Conservation (phyloP, 1,284 basidiomycete species). For the Phellinidium pouzarii region DNA sequence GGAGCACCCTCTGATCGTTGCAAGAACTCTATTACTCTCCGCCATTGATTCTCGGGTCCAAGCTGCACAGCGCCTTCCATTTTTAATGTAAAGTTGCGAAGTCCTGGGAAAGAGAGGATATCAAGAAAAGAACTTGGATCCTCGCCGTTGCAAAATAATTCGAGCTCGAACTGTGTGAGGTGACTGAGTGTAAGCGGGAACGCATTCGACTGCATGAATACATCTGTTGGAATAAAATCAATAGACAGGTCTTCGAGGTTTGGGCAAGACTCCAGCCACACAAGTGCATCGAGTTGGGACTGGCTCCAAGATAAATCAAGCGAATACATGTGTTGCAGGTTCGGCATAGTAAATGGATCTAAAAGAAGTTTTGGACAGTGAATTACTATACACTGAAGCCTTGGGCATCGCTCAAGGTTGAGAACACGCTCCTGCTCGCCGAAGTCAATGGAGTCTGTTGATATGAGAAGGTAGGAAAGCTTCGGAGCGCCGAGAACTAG, state of each 20-base stretch:
- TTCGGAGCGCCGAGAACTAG: not conserved
- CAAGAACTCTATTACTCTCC: not conserved
- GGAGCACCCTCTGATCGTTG: not conserved
- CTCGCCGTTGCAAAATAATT: not conserved
- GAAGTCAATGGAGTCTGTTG: not conserved
- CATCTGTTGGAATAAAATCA: not conserved
- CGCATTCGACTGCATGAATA: not conserved
- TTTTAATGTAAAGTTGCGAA: not conserved
- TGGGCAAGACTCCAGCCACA: slow-evolving; percentile 5
- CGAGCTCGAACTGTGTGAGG: not conserved
- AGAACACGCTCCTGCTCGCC: not conserved
- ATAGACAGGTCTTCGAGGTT: slow-evolving; percentile 3
- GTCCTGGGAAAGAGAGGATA: not conserved
- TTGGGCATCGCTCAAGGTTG: not conserved
- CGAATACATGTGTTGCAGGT: not conserved
- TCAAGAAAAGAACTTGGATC: slow-evolving; percentile 3
- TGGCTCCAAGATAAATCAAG: not conserved
- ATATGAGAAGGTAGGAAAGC: slow-evolving; percentile 2
- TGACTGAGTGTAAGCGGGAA: not conserved
- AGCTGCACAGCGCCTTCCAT: not conserved
- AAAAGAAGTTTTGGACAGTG: not conserved
- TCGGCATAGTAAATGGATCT: no score
- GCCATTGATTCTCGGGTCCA: slow-evolving; percentile 4
- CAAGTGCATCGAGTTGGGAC: slow-evolving; percentile 8
- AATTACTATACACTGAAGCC: not conserved